Evolutionary conservation across 441 rosid species (phyloP).

Genomic region (Adansonia gregorii): DNA sequence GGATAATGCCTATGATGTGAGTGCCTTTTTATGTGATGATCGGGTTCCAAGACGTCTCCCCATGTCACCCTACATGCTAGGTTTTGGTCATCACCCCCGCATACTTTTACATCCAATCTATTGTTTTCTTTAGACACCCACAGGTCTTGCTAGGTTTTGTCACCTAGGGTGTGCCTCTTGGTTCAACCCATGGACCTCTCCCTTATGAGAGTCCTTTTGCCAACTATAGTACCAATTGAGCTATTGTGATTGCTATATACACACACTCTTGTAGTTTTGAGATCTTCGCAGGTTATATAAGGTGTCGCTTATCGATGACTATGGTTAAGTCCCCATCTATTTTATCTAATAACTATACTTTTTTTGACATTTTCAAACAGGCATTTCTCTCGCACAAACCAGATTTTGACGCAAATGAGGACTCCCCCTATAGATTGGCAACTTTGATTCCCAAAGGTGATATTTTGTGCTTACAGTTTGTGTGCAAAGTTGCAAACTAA

Average conservation of each 20-base stretch:
- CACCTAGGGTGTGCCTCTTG: too few relatives aligned
- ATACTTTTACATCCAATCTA: too few relatives aligned
- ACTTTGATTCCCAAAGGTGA: constrained; percentile 44
- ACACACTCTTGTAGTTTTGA: not conserved
- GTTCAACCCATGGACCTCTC: too few relatives aligned
- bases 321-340: constrained; percentile 7
- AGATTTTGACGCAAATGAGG: constrained; percentile 70
- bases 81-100: too few relatives aligned
- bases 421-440: constrained; percentile 77
- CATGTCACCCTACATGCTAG: too few relatives aligned
- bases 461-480: constrained; percentile 15
- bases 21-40: too few relatives aligned
- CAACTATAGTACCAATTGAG: not conserved
- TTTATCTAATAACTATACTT: not conserved
- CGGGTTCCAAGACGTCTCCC: too few relatives aligned
- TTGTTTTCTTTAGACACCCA: too few relatives aligned
- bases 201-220: too few relatives aligned
- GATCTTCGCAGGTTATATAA: not conserved
- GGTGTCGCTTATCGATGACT: not conserved
- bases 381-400: constrained; percentile 85
- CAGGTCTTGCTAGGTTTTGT: too few relatives aligned
- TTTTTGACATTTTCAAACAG: constrained; percentile 40
- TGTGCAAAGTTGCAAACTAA: not conserved
- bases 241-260: not conserved
- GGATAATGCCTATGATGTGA: too few relatives aligned